Percentiles rank a stretch among this genome's conserved stretches.
Evolutionary conservation across 495 filamentous ascomycete genomes (phyloP).

Genomic region (Glarea lozoyensis): DNA sequence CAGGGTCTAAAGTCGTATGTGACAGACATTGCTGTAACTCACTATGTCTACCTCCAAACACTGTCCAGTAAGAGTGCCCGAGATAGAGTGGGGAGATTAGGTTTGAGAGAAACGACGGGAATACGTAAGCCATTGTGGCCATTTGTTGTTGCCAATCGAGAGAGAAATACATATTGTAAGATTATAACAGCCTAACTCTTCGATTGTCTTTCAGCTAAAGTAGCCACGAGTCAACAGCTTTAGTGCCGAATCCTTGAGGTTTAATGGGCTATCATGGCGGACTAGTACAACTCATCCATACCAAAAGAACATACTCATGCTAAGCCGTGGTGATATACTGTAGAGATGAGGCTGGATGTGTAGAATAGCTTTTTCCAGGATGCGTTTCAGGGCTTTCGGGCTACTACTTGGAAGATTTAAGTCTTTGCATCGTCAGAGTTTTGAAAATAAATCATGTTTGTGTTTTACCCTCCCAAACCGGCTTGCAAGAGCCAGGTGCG

Average conservation of each 20-base stretch:
- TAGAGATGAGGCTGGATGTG: constrained; percentile 9
- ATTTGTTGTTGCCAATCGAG: constrained; percentile 10
- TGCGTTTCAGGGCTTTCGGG: constrained; percentile 10
- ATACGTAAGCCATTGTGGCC: constrained; percentile 6
- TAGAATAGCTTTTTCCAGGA: constrained; percentile 8
- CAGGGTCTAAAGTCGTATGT: background rate
- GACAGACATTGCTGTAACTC: background rate
- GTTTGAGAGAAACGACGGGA: constrained; percentile 6
- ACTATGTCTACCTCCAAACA: constrained; percentile 1
- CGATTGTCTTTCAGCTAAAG: constrained; percentile 10
- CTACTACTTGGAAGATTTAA: constrained; percentile 9
- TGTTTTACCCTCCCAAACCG: constrained; percentile 11
- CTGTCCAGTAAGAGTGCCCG: background rate
- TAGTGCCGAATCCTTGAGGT: constrained; percentile 10
- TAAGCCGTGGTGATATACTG: constrained; percentile 10
- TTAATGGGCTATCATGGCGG: constrained; percentile 9
- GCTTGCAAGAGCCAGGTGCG: constrained; percentile 10
- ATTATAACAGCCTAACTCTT: constrained; percentile 12
- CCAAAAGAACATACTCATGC: constrained; percentile 12
- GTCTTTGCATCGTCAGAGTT: constrained; percentile 10
- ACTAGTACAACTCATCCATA: constrained; percentile 11
- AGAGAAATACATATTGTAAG: constrained; percentile 12
- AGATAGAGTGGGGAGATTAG: constrained; percentile 1
- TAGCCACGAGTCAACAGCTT: constrained; percentile 13
- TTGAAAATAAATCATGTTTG: constrained; percentile 10